These are phyloP conservation scores for Zychaea mexicana DNA, from an alignment of 371 early-diverging fungal species.

Conservation along the genomic window DNA sequence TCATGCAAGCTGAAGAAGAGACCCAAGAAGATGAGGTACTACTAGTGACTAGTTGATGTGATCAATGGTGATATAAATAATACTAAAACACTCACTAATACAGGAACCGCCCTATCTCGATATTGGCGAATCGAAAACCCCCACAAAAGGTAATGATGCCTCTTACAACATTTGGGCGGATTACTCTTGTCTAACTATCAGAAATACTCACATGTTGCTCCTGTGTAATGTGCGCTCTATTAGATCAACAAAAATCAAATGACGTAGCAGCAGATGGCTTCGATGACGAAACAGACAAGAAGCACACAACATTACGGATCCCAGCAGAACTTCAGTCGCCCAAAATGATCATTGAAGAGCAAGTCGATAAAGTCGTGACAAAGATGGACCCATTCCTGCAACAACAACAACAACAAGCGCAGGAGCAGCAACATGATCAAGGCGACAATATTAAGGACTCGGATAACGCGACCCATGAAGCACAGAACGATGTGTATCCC, in stretches of 20 bases:
- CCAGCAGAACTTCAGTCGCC: conserved; percentile 54
- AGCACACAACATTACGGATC: conserved; percentile 17
- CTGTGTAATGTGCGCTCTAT: no score
- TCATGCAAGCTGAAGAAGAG: conserved; percentile 63
- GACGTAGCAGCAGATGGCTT: conserved; percentile 42
- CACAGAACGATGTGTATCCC: conserved; percentile 32
- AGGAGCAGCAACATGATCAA: not conserved
- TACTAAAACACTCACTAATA: not conserved
- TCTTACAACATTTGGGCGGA: no score
- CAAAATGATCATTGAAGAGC: conserved; percentile 57
- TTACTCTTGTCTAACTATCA: no score
- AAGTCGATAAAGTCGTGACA: conserved; percentile 54
- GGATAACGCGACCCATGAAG: not conserved
- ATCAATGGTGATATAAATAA: not conserved
- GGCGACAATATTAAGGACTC: not conserved
- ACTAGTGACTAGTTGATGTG: conserved; percentile 1
- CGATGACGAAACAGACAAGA: conserved; percentile 40
- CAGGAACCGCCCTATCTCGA: conserved; percentile 53
- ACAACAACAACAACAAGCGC: not conserved
- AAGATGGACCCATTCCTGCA: conserved; percentile 37
- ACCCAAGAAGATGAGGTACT: conserved; percentile 42
- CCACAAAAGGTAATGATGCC: conserved; percentile 5
- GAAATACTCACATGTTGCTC: not conserved
- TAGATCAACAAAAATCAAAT: not conserved
- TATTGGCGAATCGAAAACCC: conserved; percentile 43